Conservation (phyloP, 345 rosid species). For the Pugionium dolabratum region DNA sequence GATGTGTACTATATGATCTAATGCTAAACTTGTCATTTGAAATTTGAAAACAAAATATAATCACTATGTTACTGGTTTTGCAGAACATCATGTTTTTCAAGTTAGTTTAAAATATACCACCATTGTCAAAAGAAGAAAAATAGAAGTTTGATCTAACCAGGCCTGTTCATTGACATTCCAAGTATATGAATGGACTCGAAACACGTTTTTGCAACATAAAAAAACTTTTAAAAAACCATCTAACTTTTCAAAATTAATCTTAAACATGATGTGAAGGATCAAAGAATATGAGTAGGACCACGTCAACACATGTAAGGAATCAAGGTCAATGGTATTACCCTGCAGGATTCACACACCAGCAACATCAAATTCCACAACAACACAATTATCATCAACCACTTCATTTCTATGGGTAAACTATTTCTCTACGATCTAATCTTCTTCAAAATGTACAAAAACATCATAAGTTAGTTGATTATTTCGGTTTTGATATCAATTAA, state of each 20-base stretch:
- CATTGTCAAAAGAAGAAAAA: background rate
- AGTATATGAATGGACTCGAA: background rate
- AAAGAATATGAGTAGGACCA: slow-evolving; percentile 54
- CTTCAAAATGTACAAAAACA: slow-evolving; percentile 7
- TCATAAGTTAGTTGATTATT: slow-evolving; percentile 14
- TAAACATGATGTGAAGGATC: slow-evolving; percentile 50
- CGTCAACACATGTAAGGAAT: slow-evolving; percentile 52
- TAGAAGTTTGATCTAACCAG: background rate
- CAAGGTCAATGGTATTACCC: slow-evolving; percentile 90
- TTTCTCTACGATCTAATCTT: slow-evolving; percentile 7
- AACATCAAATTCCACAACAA: slow-evolving; percentile 34
- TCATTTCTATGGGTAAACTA: slow-evolving; percentile 72
- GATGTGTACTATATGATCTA: background rate
- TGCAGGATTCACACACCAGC: slow-evolving; percentile 59
- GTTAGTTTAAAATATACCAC: slow-evolving; percentile 4
- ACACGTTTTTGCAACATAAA: background rate
- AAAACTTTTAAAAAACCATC: background rate
- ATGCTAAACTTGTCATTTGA: background rate
- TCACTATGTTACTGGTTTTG: background rate
- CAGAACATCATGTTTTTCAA: background rate
- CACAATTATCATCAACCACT: slow-evolving; percentile 61
- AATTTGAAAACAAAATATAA: background rate
- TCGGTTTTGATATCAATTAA: slow-evolving; percentile 26
- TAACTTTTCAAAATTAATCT: background rate
- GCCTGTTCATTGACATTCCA: background rate